Evolutionary conservation across 352 stramenopile species (phyloP).

Genomic region (Pythium diclinum): DNA sequence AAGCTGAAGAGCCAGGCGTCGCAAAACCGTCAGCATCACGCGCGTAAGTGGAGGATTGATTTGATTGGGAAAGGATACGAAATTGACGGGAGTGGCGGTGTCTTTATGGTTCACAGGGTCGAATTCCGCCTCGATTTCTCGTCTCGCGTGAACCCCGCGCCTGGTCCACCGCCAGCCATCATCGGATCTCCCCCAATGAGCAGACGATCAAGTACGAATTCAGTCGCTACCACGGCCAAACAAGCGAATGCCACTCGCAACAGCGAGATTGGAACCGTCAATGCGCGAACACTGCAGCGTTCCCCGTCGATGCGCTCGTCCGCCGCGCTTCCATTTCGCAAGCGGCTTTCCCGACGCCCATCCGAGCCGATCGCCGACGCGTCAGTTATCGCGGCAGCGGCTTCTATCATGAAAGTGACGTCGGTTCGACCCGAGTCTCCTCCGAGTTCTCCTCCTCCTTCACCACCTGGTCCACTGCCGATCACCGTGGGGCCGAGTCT

Average conservation of each 20-base stretch:
- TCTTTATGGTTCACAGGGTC: conserved; percentile 23
- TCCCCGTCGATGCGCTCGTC: conserved; percentile 21
- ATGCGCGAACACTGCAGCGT: conserved; percentile 5
- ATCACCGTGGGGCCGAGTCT: conserved; percentile 2
- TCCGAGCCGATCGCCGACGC: conserved; percentile 12
- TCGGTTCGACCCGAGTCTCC: conserved; percentile 12
- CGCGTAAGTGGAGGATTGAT: conserved; percentile 8
- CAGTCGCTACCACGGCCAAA: neutral
- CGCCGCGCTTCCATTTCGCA: conserved; percentile 7
- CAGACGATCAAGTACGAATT: conserved; percentile 17
- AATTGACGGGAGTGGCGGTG: too few species aligned
- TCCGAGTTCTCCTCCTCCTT: conserved; percentile 6
- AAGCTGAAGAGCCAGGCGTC: conserved; percentile 31
- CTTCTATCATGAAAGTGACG: neutral
- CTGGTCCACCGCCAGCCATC: conserved; percentile 4
- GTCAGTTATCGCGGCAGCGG: neutral
- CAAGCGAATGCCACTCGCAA: neutral
- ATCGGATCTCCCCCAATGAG: neutral
- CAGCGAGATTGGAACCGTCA: neutral
- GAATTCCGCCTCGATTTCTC: conserved; percentile 60
- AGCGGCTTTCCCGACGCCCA: conserved; percentile 17
- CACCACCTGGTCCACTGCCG: neutral
- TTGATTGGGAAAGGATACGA: neutral
- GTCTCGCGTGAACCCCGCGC: conserved; percentile 32
- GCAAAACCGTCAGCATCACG: neutral